Evolutionary conservation across 768 basidiomycete species (phyloP), one percentile per base, ranked within the genome.

Genomic region (Kwoniella botswanensis): DNA sequence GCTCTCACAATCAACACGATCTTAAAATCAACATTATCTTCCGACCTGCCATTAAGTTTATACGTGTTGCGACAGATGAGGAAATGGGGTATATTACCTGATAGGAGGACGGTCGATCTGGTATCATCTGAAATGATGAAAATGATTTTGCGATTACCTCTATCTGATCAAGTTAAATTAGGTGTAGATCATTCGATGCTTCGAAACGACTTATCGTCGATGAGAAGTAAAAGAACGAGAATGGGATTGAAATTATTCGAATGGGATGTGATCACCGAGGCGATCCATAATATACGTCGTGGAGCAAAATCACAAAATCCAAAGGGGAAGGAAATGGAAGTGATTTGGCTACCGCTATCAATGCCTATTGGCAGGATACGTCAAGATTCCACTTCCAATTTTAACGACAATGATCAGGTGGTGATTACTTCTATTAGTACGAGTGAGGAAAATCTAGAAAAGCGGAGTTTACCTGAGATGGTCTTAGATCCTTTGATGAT

Each of bases 191-290:
- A 17, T 7, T 26, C 42, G 22, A 42, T 22, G 42, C 22, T n/a
- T 53, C 12, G 55, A n/a, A 57, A 44, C 6, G 55, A 43, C 17
- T 29, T 10, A 13, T 13, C 11, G 26, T 13, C 15, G 12, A 15
- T 24, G n/a, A 46, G 41, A 15, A 61, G 17, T 26, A 50, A 58
- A 18, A 64, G 55, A 63, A 58, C 13, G 26, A 64, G 57, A 17
- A 54, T 70, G 64, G 64, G 70, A 24, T 56, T 71, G 41, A 60
- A 46, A 4, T 22, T 62, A 17, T 5, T 4, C 3, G 64, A 65
- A 26, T 71, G 70, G 70, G 70, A 71, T 55, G 12, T 56, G 4
- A 26, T 71, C 18, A 52, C 64, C 11, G 58, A 54, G 18, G 24
- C 55, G 26, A 2, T 71, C 13, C 58, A 62, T 61, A 26, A 56